phyloP scores from a whole-genome alignment of 805 yeast species.

The Wickerhamiella qilinensis region DNA sequence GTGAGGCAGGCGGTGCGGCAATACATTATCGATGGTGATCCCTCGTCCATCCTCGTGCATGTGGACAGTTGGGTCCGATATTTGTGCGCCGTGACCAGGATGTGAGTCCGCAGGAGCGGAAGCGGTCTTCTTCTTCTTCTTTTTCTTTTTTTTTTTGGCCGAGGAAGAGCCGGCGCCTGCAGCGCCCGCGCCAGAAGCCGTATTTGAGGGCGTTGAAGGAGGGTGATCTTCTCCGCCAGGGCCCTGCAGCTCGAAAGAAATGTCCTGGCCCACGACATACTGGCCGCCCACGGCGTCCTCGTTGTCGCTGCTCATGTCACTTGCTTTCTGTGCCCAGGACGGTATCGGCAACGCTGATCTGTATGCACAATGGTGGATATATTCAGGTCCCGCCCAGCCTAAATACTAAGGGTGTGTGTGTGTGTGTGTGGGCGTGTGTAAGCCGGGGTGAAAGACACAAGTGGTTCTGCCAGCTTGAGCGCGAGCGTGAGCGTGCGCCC shows the following conservation, averaged over 20 bases:
- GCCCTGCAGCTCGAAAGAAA: constrained; percentile 9
- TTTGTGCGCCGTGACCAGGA: too few relatives aligned
- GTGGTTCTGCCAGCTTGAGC: too few relatives aligned
- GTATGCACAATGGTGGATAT: too few relatives aligned
- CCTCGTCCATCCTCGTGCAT: constrained; percentile 47
- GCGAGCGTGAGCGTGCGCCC: too few relatives aligned
- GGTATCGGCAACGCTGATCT: too few relatives aligned
- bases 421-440: too few relatives aligned
- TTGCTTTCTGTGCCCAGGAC: background rate
- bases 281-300: constrained; percentile 8
- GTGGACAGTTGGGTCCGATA: constrained; percentile 24
- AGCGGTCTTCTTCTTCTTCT: constrained; percentile 10
- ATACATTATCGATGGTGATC: constrained; percentile 52
- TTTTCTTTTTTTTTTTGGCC: constrained; percentile 10
- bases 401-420: too few relatives aligned
- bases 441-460: too few relatives aligned
- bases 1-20: background rate
- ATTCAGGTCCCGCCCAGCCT: too few relatives aligned
- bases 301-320: background rate
- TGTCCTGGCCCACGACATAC: constrained; percentile 15
- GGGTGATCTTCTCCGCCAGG: constrained; percentile 2
- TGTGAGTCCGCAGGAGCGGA: too few relatives aligned
- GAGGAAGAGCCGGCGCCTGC: background rate
- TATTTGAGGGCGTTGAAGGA: constrained; percentile 1
- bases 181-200: constrained; percentile 1